Evolutionary conservation across 2,329 filamentous ascomycete genomes (phyloP).

Genomic region (Cytospora chrysosperma): DNA sequence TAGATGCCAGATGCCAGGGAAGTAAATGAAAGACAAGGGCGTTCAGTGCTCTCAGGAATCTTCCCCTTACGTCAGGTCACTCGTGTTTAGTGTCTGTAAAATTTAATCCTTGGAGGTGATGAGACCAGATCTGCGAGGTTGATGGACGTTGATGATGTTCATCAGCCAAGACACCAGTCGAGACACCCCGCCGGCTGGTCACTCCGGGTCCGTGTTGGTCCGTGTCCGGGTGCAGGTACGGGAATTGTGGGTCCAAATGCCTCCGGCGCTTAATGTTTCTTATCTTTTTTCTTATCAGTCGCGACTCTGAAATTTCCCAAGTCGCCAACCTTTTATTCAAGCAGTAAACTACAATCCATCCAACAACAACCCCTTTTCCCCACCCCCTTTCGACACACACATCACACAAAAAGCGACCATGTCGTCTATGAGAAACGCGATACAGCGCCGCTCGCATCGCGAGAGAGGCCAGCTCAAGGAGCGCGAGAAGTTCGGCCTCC

Average conservation of each 20-base stretch:
- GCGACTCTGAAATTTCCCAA: slow-evolving; percentile 1
- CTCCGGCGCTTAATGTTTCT: background rate
- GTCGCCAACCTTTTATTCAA: background rate
- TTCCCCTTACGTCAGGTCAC: no score
- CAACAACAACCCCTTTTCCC: background rate
- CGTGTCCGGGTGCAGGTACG: background rate
- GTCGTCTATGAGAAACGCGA: slow-evolving; percentile 62
- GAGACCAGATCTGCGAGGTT: no score
- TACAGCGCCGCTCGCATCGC: slow-evolving; percentile 80
- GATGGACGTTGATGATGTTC: no score
- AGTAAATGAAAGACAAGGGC: background rate
- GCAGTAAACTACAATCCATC: no score
- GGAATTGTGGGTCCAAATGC: background rate
- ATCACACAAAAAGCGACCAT: slow-evolving; percentile 33
- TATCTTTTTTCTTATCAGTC: slow-evolving; percentile 11
- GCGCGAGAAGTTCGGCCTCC: slow-evolving; percentile 81
- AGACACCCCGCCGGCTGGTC: background rate
- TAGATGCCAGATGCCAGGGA: background rate
- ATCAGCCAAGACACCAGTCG: background rate
- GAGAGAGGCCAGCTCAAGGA: slow-evolving; percentile 86
- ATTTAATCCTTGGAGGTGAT: no score
- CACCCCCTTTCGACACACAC: background rate
- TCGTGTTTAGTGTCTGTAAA: no score
- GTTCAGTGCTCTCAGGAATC: no score
- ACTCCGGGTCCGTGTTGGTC: background rate